Evolutionary conservation across 257 asterid genomes (phyloP).

Genomic region (Orobanche coerulescens): DNA sequence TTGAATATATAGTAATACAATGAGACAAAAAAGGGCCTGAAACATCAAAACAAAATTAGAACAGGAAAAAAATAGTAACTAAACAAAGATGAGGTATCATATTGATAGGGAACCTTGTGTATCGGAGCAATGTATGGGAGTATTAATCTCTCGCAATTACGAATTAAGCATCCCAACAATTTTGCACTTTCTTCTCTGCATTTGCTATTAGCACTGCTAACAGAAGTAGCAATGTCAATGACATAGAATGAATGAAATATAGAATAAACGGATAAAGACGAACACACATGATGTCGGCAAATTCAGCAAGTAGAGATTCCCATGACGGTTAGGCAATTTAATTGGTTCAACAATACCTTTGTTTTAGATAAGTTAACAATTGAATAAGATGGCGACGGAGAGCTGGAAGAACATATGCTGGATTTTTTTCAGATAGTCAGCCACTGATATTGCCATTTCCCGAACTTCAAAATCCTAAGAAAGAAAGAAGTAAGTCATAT

Average conservation of each 20-base stretch:
- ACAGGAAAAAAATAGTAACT: constrained; percentile 22
- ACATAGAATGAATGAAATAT: constrained; percentile 11
- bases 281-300: not conserved
- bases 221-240: constrained; percentile 32
- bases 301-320: constrained; percentile 8
- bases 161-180: constrained; percentile 94
- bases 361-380: constrained; percentile 84
- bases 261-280: constrained; percentile 16
- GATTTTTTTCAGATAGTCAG: constrained; percentile 97
- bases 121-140: constrained; percentile 93
- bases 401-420: constrained; percentile 98
- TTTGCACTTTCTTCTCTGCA: constrained; percentile 99
- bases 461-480: constrained; percentile 84
- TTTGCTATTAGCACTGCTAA: constrained; percentile 91
- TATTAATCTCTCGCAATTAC: constrained; percentile 89
- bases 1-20: no score
- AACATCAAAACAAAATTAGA: constrained; percentile 17
- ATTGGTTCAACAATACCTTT: constrained; percentile 51
- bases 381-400: constrained; percentile 99
- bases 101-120: constrained; percentile 64
- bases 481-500: constrained; percentile 20
- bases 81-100: not conserved
- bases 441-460: constrained; percentile 81
- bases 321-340: constrained; percentile 16
- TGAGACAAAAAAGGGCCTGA: constrained; percentile 94